Evolutionary conservation across 192 early-diverging fungal genomes (phyloP).

Genomic region (Coemansia sp.): DNA sequence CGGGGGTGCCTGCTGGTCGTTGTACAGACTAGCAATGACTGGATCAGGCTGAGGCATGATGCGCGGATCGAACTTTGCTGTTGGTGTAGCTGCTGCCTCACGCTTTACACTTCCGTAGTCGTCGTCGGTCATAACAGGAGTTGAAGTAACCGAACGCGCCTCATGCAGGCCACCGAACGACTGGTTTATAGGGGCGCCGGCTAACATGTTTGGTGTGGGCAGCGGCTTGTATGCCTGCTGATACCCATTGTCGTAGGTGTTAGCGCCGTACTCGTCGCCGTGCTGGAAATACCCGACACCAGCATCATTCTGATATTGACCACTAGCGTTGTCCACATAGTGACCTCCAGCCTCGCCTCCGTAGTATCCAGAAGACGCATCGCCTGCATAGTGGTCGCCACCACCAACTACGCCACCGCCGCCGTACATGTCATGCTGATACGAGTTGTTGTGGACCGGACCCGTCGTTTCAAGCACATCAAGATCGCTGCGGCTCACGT

Average conservation of each 20-base stretch:
- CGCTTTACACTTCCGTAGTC: constrained; percentile 7
- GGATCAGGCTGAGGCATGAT: constrained; percentile 47
- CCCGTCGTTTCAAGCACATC: constrained; percentile 49
- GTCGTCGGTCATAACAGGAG: constrained; percentile 37
- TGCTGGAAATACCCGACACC: constrained; percentile 48
- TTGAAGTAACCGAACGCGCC: constrained; percentile 36
- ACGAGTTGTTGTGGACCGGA: constrained; percentile 6
- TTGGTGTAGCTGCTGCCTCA: constrained; percentile 6
- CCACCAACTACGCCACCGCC: not conserved
- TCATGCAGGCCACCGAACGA: constrained; percentile 28
- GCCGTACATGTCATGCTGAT: constrained; percentile 33
- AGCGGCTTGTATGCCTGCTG: constrained; percentile 42
- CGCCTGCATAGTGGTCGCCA: constrained; percentile 14
- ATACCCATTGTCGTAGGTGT: constrained; percentile 15
- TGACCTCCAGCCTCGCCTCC: not conserved
- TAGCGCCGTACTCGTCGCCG: constrained; percentile 19
- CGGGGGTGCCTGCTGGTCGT: constrained; percentile 44
- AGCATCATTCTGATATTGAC: constrained; percentile 19
- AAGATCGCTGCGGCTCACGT: constrained; percentile 47
- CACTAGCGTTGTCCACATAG: constrained; percentile 7
- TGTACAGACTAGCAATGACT: constrained; percentile 37
- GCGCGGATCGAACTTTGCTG: constrained; percentile 42
- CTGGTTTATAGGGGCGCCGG: constrained; percentile 4
- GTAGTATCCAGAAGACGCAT: constrained; percentile 6
- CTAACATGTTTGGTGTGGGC: constrained; percentile 32